Base-by-base conservation (phyloP, 176 grass and related monocot species). In the Dendrocalamus sinicus region DNA sequence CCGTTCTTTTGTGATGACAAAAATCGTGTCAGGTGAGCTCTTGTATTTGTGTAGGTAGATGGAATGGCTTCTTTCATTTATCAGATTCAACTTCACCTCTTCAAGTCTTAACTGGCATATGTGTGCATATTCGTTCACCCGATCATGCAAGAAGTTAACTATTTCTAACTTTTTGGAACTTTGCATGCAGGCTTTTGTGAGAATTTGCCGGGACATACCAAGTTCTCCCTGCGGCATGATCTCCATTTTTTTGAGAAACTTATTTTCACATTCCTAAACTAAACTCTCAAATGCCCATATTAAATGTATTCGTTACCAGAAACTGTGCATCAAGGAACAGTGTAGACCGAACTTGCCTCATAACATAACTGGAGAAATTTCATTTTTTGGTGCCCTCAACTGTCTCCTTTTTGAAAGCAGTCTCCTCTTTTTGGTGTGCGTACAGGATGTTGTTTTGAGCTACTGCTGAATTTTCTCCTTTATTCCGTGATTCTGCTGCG, bases 1-100 rank as follows among this genome's bases (percentile, higher is more conserved):
- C 89, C 85, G 40, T 88, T 91, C 63, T 91, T 91, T 54, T 87
- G 52, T 16, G 73, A 87, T 51, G 83, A 88, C 73, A 88, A 92
- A 72, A 82, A 84, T 73, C 83, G 55, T 72, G 23, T 92, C 53
- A 74, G 87, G 90, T 94, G 88, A 83, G 86, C 81, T 78, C 30
- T 51, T 69, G 11, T 61, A 65, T 65, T 77, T 81, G 8, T 70
- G 64, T 71, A 44, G 20, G 14, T 53, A 53, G 12, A 4, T 14
- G 14, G 12, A 75, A 11, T 81, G 23, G 10, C 20, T 50, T 45
- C 41, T 62, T 70, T 13, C 15, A 8, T 35, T 81, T 11, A 23
- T 52, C 47, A 16, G 46, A 50, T 47, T 60, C 22, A 48, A 22
- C 55, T 9, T 73, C 72, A 17, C 22, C 22, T 2, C 24, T 59